phyloP scores from a whole-genome alignment of 2,329 filamentous ascomycete genomes.

The Cordyceps cateniannulata region DNA sequence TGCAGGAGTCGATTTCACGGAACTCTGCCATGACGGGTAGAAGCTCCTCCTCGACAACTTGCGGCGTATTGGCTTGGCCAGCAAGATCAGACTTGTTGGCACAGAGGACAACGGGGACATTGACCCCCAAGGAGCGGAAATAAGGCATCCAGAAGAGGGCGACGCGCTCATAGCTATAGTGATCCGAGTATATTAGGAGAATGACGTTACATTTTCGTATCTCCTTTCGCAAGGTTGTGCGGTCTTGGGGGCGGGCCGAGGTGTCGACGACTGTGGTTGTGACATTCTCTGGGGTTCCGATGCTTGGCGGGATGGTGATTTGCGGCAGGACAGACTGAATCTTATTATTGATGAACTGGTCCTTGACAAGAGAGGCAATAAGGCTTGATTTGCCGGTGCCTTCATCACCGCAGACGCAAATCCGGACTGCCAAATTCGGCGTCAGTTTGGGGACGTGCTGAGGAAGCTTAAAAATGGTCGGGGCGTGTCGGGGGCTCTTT shows the following conservation, averaged over 20 bases:
- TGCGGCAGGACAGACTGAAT: constrained; percentile 92
- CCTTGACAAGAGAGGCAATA: constrained; percentile 93
- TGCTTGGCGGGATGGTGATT: constrained; percentile 88
- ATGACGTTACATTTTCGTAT: constrained; percentile 97
- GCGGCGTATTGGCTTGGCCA: constrained; percentile 65
- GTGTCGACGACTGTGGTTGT: constrained; percentile 98
- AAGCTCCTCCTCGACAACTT: constrained; percentile 95
- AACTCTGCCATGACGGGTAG: constrained; percentile 97
- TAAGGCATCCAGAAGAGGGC: constrained; percentile 98
- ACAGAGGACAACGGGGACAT: constrained; percentile 92
- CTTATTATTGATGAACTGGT: constrained; percentile 91
- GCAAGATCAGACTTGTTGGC: constrained; percentile 95
- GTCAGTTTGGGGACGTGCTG: background rate
- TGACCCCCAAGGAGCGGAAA: constrained; percentile 95
- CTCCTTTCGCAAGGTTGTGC: constrained; percentile 83
- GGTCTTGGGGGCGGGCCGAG: constrained; percentile 88
- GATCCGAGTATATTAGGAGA: constrained; percentile 91
- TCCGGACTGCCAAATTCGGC: constrained; percentile 56
- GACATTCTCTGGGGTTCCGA: constrained; percentile 92
- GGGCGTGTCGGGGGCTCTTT: background rate
- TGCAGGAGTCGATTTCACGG: constrained; percentile 97
- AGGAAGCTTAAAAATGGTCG: background rate
- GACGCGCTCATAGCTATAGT: constrained; percentile 97
- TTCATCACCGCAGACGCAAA: constrained; percentile 95
- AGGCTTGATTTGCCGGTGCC: constrained; percentile 90